phyloP scores from a whole-genome alignment of 345 rosid species.

The Populus ilicifolia region DNA sequence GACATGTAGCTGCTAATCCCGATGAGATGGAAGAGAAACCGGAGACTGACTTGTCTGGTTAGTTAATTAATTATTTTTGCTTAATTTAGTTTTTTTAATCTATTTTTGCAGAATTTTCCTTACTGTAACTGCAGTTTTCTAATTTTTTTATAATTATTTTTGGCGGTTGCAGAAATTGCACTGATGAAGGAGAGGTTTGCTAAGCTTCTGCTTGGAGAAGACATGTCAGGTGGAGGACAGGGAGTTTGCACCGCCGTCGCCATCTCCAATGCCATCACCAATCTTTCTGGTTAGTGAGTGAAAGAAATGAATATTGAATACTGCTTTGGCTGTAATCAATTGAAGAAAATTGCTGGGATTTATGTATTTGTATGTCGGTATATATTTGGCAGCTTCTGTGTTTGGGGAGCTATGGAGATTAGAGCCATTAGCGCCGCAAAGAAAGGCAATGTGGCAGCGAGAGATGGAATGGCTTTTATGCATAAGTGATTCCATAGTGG shows the following conservation, averaged over 20 bases:
- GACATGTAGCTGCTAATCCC: slow-evolving; percentile 14
- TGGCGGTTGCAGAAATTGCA: slow-evolving; percentile 28
- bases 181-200: slow-evolving; percentile 49
- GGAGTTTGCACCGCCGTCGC: slow-evolving; percentile 48
- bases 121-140: background rate
- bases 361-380: background rate
- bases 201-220: slow-evolving; percentile 56
- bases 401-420: slow-evolving; percentile 29
- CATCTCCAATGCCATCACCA: slow-evolving; percentile 40
- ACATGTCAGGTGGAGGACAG: slow-evolving; percentile 55
- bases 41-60: slow-evolving; percentile 19
- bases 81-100: background rate
- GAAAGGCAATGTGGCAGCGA: slow-evolving; percentile 24
- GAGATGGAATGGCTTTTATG: slow-evolving; percentile 33
- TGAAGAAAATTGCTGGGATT: background rate
- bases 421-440: slow-evolving; percentile 21
- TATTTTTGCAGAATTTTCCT: background rate
- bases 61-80: background rate
- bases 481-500: slow-evolving; percentile 27
- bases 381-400: slow-evolving; percentile 23
- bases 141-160: background rate
- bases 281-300: slow-evolving; percentile 28
- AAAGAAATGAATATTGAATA: background rate
- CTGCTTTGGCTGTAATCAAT: background rate
- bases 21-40: slow-evolving; percentile 7